Percentiles rank a stretch among this genome's conserved stretches.
Evolutionary conservation across 371 early-diverging fungal species (phyloP).

Genomic region (Mortierella sp.): DNA sequence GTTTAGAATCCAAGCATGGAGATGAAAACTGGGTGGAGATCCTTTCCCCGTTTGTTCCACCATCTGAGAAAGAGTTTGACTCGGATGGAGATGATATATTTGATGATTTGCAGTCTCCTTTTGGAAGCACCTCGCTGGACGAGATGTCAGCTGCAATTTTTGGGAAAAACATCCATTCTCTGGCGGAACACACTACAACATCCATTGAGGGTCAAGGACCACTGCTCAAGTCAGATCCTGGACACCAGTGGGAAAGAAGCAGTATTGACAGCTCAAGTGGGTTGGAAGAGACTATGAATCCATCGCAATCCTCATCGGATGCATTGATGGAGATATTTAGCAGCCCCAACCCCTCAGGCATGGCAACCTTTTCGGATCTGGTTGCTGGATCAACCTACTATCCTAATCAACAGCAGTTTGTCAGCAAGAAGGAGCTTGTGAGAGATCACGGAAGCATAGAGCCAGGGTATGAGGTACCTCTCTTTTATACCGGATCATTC

Average conservation of each 20-base stretch:
- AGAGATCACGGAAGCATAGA: constrained; percentile 14
- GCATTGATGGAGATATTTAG: constrained; percentile 43
- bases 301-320: constrained; percentile 24
- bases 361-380: constrained; percentile 9
- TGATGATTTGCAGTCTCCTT: neutral
- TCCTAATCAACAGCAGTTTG: neutral
- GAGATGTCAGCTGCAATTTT: constrained; percentile 9
- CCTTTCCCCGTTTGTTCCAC: constrained; percentile 23
- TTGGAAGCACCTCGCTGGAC: constrained; percentile 11
- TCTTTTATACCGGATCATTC: constrained; percentile 13
- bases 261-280: constrained; percentile 6
- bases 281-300: constrained; percentile 17
- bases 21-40: constrained; percentile 44
- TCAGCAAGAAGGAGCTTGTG: constrained; percentile 10
- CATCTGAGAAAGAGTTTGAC: constrained; percentile 14
- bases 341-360: constrained; percentile 20
- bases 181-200: neutral
- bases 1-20: constrained; percentile 35
- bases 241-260: neutral
- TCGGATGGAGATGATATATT: constrained; percentile 16
- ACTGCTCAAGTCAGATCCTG: neutral
- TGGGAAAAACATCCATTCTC: constrained; percentile 1
- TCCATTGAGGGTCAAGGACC: neutral
- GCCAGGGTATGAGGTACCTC: constrained; percentile 10
- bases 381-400: constrained; percentile 1